Evolutionary conservation across 2,329 filamentous ascomycete genomes (phyloP), one percentile per base, ranked within the genome.

Genomic region (Talaromyces sp.): DNA sequence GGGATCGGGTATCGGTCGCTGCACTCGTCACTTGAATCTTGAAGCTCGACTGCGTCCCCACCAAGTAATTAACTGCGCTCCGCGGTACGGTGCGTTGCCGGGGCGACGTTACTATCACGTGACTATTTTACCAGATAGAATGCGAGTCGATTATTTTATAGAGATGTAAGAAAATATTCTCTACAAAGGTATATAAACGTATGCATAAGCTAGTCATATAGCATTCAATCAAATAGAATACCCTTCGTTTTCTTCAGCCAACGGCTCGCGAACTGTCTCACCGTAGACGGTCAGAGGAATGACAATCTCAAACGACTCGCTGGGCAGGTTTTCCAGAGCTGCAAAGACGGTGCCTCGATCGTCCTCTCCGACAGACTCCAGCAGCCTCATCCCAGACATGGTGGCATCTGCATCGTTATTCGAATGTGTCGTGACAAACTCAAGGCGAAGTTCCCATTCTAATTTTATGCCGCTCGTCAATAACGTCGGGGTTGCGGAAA

Each of bases 281-380:
- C 83, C 83, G 67, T 96, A 96, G 10, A 97, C 89, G 56, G 86
- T 85, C 65, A 97, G 78, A 27, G 92, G 92, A 52, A 96, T 91
- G 35, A 87, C 86, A 52, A 96, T 89, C 74, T 96, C 92, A 75
- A 96, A 96, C 68, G 90, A 96, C 78, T 96, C 92, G 68, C 91
- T 93, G 9, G 87, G 83, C 56, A 96, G 69, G 64, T 86, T 86
- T 77, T 96, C 90, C 56, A 89, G 85, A 0, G 90, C 90, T 17
- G 91, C 90, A 56, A 93, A 80, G 14, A 95, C 84, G 0, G 87
- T 84, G 1, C 91, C 91, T 49, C 91, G 82, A 65, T 96, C 90
- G 70, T 96, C 91, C 56, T 85, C 84, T 7, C 87, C 87, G 11
- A 95, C 84, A 68, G 90, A 86, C 71, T 96, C 93, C 46, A 96